Percentiles rank a stretch among this genome's conserved stretches.
phyloP scores from a whole-genome alignment of 352 stramenopile genomes.

The Salisapilia sapeloensis region DNA sequence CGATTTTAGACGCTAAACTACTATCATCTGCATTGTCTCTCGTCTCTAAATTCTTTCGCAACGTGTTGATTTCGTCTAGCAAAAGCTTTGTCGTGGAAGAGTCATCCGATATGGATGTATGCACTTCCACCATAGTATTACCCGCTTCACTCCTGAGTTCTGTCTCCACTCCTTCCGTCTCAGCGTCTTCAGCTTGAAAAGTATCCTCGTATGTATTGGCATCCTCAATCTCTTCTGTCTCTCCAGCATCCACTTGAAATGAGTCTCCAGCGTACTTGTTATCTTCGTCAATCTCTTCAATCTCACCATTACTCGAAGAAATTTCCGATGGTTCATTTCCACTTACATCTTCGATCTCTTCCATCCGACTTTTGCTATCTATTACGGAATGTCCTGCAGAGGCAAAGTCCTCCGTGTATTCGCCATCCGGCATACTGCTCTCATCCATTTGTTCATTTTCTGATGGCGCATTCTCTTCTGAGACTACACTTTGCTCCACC shows the following conservation, averaged over 20 bases:
- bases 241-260: not conserved
- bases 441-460: not conserved
- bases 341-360: no score
- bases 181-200: not conserved
- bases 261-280: not conserved
- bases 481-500: not conserved
- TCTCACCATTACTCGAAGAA: not conserved
- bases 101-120: slow-evolving; percentile 24
- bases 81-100: slow-evolving; percentile 34
- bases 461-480: not conserved
- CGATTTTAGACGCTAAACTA: slow-evolving; percentile 7
- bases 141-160: slow-evolving; percentile 1
- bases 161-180: not conserved
- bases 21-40: slow-evolving; percentile 1
- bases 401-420: not conserved
- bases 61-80: slow-evolving; percentile 8
- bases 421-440: not conserved
- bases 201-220: not conserved
- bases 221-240: not conserved
- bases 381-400: not conserved
- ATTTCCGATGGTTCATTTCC: not conserved
- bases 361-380: no score
- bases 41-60: slow-evolving; percentile 5
- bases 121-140: slow-evolving; percentile 2
- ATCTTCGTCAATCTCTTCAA: not conserved